phyloP scores from a whole-genome alignment of 2,329 filamentous ascomycete species.

The Alternaria dauci region DNA sequence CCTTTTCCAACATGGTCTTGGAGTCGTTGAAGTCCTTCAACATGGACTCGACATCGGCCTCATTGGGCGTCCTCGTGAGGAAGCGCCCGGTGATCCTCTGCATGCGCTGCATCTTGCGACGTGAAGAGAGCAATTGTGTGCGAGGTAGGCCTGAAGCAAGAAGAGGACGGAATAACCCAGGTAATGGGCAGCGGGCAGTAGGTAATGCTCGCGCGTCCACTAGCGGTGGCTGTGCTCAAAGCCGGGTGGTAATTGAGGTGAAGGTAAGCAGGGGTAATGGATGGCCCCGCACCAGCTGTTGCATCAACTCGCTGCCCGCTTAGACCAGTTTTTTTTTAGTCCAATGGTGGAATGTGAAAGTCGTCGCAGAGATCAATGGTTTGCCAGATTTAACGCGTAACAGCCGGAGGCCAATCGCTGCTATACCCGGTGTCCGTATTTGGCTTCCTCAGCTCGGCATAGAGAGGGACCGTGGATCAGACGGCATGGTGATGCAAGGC shows the following conservation, averaged over 20 bases:
- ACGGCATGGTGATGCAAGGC: conserved; percentile 10
- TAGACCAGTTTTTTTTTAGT: neutral
- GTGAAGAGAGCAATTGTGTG: conserved; percentile 26
- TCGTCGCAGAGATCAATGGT: conserved; percentile 5
- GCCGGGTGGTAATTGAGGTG: conserved; percentile 28
- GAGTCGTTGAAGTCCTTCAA: conserved; percentile 83
- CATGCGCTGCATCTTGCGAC: conserved; percentile 70
- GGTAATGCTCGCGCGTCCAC: conserved; percentile 14
- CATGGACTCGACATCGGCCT: conserved; percentile 76
- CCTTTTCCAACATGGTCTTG: conserved; percentile 76
- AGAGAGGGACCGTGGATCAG: conserved; percentile 1
- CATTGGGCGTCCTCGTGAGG: conserved; percentile 74
- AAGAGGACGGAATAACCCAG: conserved; percentile 1
- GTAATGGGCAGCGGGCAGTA: conserved; percentile 1
- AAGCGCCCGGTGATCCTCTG: conserved; percentile 79
- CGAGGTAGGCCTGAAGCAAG: conserved; percentile 14
- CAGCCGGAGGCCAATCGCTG: neutral
- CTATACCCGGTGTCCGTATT: neutral
- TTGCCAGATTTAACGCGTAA: conserved; percentile 12
- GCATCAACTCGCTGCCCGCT: neutral
- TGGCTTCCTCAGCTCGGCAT: conserved; percentile 26
- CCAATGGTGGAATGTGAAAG: conserved; percentile 17
- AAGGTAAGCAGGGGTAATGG: conserved; percentile 20
- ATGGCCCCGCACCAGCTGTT: conserved; percentile 16
- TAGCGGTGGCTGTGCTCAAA: conserved; percentile 33